Conservation (phyloP, 805 yeast species). For the Teunomyces pallodes region DNA sequence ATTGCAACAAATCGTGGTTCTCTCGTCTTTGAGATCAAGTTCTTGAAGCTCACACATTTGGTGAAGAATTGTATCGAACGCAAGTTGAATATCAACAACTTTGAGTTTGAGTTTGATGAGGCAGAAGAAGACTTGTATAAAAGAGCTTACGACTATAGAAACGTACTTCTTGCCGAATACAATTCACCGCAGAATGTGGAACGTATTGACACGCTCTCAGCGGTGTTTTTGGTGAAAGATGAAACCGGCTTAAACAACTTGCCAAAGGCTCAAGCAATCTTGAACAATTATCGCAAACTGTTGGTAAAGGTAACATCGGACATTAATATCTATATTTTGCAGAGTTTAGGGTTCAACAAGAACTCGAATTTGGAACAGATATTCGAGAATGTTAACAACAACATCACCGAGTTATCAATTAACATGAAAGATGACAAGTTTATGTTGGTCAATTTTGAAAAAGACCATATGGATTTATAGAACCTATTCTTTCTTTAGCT, state of each 20-base stretch:
- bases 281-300: constrained; percentile 21
- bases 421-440: constrained; percentile 32
- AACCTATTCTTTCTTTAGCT: neutral
- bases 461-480: constrained; percentile 30
- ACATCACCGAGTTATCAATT: constrained; percentile 28
- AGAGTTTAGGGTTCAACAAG: constrained; percentile 19
- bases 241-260: constrained; percentile 17
- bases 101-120: constrained; percentile 16
- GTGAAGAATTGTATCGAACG: constrained; percentile 21
- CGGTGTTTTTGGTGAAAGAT: constrained; percentile 22
- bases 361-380: constrained; percentile 32
- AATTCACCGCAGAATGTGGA: constrained; percentile 1
- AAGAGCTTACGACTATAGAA: constrained; percentile 17
- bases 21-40: constrained; percentile 25
- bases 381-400: constrained; percentile 27
- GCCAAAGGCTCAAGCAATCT: constrained; percentile 17
- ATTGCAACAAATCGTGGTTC: neutral
- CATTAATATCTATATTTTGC: constrained; percentile 26
- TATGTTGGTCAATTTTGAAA: constrained; percentile 36
- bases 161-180: constrained; percentile 17
- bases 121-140: constrained; percentile 14
- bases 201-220: constrained; percentile 19
- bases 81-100: constrained; percentile 11
- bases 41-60: constrained; percentile 21
- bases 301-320: constrained; percentile 16